These are phyloP conservation scores for Dactylellina cionopaga DNA, from an alignment of 2,329 filamentous ascomycete species.

Conservation along the genomic window DNA sequence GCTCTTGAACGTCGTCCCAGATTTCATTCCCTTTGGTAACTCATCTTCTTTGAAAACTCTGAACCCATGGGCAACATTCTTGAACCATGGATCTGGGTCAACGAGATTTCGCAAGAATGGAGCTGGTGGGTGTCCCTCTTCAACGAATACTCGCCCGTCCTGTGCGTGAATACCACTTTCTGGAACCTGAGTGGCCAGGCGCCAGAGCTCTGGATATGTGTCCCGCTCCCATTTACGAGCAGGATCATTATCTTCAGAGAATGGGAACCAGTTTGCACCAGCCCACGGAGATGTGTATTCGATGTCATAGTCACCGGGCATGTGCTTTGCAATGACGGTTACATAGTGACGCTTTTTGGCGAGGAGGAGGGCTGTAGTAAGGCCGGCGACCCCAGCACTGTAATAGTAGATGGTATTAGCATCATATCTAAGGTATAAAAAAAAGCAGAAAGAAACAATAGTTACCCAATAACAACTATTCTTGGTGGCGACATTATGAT, in stretches of 20 bases:
- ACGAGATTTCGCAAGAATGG: conserved; percentile 75
- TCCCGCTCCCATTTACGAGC: conserved; percentile 36
- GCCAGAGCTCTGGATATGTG: conserved; percentile 72
- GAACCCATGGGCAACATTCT: conserved; percentile 73
- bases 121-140: not conserved
- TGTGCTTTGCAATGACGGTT: conserved; percentile 83
- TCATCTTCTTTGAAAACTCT: conserved; percentile 24
- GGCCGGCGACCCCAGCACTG: conserved; percentile 73
- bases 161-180: conserved; percentile 85
- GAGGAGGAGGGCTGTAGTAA: conserved; percentile 72
- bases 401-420: not conserved
- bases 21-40: conserved; percentile 70
- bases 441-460: conserved; percentile 1
- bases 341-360: conserved; percentile 69
- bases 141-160: conserved; percentile 61
- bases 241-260: conserved; percentile 58
- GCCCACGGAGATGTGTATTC: conserved; percentile 92
- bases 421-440: not conserved
- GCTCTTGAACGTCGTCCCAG: conserved; percentile 79
- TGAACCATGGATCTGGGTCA: conserved; percentile 76
- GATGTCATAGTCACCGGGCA: conserved; percentile 92
- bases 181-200: conserved; percentile 72
- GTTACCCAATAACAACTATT: conserved; percentile 65
- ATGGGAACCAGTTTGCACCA: conserved; percentile 75
- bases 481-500: conserved; percentile 55